Conservation (phyloP, 495 filamentous ascomycete genomes). For the Neurospora pannonica region DNA sequence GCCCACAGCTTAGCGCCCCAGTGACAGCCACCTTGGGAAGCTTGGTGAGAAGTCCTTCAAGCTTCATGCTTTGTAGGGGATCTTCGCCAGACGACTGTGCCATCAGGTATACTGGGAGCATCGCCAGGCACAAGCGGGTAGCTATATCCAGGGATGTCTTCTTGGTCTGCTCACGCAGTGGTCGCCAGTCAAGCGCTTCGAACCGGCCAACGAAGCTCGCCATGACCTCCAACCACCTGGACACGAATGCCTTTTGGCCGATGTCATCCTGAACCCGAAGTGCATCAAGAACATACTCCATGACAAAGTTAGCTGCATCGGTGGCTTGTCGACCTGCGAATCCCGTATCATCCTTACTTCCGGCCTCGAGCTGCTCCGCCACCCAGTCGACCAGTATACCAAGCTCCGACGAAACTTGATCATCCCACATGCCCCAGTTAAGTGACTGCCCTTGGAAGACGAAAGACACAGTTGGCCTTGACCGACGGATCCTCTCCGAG, state of each 20-base stretch:
- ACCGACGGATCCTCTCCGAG: slow-evolving; percentile 16
- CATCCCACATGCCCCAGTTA: slow-evolving; percentile 63
- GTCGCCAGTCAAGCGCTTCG: slow-evolving; percentile 15
- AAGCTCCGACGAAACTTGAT: slow-evolving; percentile 57
- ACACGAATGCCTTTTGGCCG: slow-evolving; percentile 29
- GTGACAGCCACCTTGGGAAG: slow-evolving; percentile 25
- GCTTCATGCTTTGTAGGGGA: slow-evolving; percentile 21
- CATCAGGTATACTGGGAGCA: slow-evolving; percentile 19
- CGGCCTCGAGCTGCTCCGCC: slow-evolving; percentile 29
- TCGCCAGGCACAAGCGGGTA: slow-evolving; percentile 9
- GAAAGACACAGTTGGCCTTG: slow-evolving; percentile 25
- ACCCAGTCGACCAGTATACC: slow-evolving; percentile 49
- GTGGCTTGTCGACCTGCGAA: slow-evolving; percentile 5
- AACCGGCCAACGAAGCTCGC: slow-evolving; percentile 27
- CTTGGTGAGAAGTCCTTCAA: slow-evolving; percentile 36
- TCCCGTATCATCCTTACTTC: not conserved
- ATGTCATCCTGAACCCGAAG: slow-evolving; percentile 22
- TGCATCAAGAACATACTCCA: slow-evolving; percentile 31
- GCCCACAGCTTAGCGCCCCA: slow-evolving; percentile 37
- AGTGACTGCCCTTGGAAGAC: slow-evolving; percentile 40
- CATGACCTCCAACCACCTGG: slow-evolving; percentile 36
- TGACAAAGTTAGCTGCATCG: slow-evolving; percentile 28
- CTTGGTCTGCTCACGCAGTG: not conserved
- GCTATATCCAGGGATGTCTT: slow-evolving; percentile 9
- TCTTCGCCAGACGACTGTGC: slow-evolving; percentile 19